Evolutionary conservation across 352 stramenopile species (phyloP), one percentile per base, ranked within the genome.

Genomic region (Globisporangium radiosum): DNA sequence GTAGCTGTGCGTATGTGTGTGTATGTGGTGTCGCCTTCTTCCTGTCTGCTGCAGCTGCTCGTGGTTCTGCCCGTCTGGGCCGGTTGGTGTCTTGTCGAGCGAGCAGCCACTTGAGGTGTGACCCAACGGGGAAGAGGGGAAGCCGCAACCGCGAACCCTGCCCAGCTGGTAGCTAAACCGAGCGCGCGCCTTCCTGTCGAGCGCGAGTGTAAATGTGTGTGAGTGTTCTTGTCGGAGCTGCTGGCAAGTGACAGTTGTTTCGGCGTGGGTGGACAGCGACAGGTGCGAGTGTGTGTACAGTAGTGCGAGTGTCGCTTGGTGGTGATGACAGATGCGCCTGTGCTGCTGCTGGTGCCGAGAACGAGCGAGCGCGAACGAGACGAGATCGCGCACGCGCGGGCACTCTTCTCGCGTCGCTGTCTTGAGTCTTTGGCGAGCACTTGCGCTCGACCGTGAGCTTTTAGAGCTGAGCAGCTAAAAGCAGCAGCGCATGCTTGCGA

Each of bases 181-280:
- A 47, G 39, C 40, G 48, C 36, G 15, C 51, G 57, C 51, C 57
- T 63, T 63, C 57, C 57, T 58, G 40, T 39, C 52, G 57, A 52
- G 57, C 57, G 57, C 55, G 57, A 53, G 57, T 15, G 48, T n/a
- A 19, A 52, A 37, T 7, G 19, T 13, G 42, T 25, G 25, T 25
- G 25, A 25, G 25, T 25, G 25, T 25, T 25, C 25, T 8, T 25
- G 45, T 44, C 11, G 50, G 53, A 43, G 42, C 17, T 17, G 17
- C 38, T 49, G 48, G 56, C 47, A 19, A 40, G n/a, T 42, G 38
- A 36, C n/a, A 56, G 42, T 47, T 52, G 56, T 7, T 44, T 44
- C 7, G 11, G 40, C 40, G 40, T 13, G 11, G 11, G 40, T 13
- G 40, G 11, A 13, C 7, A 44, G 40, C 40, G 40, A 44, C 40